Conservation (phyloP, 2,329 filamentous ascomycete genomes). For the Calonectria henricotiae region DNA sequence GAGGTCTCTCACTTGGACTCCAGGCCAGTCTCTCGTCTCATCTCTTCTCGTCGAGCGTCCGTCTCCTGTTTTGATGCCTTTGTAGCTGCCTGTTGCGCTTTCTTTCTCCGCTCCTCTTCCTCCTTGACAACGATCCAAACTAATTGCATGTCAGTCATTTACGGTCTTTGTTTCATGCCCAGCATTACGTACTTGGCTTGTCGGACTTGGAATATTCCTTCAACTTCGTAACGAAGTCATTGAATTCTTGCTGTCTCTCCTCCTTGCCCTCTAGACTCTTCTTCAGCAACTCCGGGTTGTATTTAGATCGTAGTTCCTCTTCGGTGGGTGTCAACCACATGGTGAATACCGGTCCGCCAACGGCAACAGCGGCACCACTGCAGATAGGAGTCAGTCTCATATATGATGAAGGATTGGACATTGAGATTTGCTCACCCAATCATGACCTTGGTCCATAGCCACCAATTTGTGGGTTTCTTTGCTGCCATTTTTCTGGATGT, state of each 20-base stretch:
- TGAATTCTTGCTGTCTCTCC: slow-evolving; percentile 87
- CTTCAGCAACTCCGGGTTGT: slow-evolving; percentile 95
- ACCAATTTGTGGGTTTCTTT: slow-evolving; percentile 70
- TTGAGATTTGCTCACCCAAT: slow-evolving; percentile 70
- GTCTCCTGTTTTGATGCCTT: slow-evolving; percentile 61
- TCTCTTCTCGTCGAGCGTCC: slow-evolving; percentile 64
- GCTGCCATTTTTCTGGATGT: slow-evolving; percentile 52
- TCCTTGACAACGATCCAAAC: slow-evolving; percentile 70
- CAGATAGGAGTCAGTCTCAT: slow-evolving; percentile 40
- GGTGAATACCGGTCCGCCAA: slow-evolving; percentile 90
- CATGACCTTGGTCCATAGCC: slow-evolving; percentile 79
- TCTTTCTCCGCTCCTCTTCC: slow-evolving; percentile 63
- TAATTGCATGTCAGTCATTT: slow-evolving; percentile 50
- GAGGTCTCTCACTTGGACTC: slow-evolving; percentile 53
- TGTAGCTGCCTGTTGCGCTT: slow-evolving; percentile 57
- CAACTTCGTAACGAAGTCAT: slow-evolving; percentile 86
- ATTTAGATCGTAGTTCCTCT: slow-evolving; percentile 92
- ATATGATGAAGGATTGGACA: slow-evolving; percentile 35
- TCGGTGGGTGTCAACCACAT: slow-evolving; percentile 87
- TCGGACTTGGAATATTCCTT: slow-evolving; percentile 94
- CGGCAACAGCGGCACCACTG: slow-evolving; percentile 80
- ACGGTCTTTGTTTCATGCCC: no score
- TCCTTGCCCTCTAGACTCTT: slow-evolving; percentile 85
- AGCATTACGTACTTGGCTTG: slow-evolving; percentile 81
- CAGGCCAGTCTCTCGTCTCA: slow-evolving; percentile 67